Evolutionary conservation across 2,329 filamentous ascomycete species (phyloP).

Genomic region (Cadophora sp.): DNA sequence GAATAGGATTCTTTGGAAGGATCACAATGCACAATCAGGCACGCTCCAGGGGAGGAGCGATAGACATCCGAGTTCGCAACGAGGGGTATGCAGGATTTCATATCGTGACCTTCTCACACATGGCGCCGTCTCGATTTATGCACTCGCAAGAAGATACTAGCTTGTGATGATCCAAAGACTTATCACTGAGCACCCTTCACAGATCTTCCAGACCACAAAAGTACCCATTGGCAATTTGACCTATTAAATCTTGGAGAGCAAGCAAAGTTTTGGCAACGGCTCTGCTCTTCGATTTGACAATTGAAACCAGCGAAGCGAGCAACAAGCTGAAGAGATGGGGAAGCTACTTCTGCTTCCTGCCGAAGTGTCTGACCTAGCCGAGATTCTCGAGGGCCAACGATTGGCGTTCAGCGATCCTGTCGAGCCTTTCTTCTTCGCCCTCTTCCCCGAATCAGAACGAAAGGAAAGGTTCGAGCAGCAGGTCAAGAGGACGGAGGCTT

Average conservation of each 20-base stretch:
- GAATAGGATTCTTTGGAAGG: not conserved
- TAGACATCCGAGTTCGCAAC: not conserved
- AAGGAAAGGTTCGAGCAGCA: conserved; percentile 22
- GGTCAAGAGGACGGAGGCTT: conserved; percentile 28
- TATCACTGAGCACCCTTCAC: not conserved
- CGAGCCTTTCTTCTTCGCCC: conserved; percentile 32
- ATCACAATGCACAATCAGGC: not conserved
- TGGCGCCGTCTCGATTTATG: not conserved
- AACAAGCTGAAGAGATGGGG: not conserved
- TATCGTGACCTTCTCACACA: not conserved
- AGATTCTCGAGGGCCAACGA: conserved; percentile 28
- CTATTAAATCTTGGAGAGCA: not conserved
- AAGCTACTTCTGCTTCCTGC: conserved; percentile 2
- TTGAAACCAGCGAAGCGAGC: too few species aligned
- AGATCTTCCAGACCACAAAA: not conserved
- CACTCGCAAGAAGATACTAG: not conserved
- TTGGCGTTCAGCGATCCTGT: conserved; percentile 27
- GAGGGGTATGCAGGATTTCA: not conserved
- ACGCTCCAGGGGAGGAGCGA: not conserved
- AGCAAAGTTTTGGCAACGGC: not conserved
- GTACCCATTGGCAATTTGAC: not conserved
- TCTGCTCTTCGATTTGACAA: too few species aligned
- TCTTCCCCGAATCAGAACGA: conserved; percentile 28
- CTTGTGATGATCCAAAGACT: not conserved
- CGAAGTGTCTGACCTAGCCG: conserved; percentile 21